Evolutionary conservation across 768 basidiomycete genomes (phyloP).

Genomic region (Russula abietina): DNA sequence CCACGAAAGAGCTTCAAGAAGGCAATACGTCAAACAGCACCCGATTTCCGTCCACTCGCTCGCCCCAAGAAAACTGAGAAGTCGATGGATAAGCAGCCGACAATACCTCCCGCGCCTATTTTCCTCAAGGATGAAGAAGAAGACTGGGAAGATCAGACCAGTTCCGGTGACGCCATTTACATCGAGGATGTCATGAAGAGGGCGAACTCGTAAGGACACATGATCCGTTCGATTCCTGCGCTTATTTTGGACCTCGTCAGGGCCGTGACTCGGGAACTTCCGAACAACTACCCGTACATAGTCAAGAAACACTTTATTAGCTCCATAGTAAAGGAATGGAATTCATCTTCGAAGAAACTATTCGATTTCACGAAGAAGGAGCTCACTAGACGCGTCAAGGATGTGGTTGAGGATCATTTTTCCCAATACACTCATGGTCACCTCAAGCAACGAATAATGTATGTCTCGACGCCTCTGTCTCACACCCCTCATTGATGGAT

Average conservation of each 20-base stretch:
- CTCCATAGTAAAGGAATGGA: constrained; percentile 23
- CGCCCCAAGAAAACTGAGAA: neutral
- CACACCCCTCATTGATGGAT: neutral
- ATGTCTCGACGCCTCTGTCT: neutral
- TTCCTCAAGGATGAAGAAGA: constrained; percentile 37
- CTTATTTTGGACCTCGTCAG: constrained; percentile 31
- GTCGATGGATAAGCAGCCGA: neutral
- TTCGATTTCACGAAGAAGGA: neutral
- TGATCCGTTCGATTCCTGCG: neutral
- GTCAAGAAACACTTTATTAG: constrained; percentile 28
- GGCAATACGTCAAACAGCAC: constrained; percentile 45
- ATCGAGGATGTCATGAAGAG: constrained; percentile 43
- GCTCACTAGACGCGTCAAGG: constrained; percentile 19
- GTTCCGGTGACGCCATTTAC: constrained; percentile 32
- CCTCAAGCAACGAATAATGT: constrained; percentile 25
- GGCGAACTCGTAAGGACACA: constrained; percentile 39
- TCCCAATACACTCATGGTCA: constrained; percentile 22
- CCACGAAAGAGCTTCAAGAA: constrained; percentile 42
- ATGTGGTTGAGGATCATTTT: constrained; percentile 25
- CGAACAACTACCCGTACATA: constrained; percentile 52
- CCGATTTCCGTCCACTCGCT: constrained; percentile 48
- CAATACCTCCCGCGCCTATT: too few species aligned
- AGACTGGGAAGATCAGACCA: constrained; percentile 5
- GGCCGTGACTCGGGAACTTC: constrained; percentile 61
- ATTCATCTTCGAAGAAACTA: constrained; percentile 15